These are phyloP conservation scores for Phialophora tarda DNA, from an alignment of 2,329 filamentous ascomycete genomes.

Conservation along the genomic window DNA sequence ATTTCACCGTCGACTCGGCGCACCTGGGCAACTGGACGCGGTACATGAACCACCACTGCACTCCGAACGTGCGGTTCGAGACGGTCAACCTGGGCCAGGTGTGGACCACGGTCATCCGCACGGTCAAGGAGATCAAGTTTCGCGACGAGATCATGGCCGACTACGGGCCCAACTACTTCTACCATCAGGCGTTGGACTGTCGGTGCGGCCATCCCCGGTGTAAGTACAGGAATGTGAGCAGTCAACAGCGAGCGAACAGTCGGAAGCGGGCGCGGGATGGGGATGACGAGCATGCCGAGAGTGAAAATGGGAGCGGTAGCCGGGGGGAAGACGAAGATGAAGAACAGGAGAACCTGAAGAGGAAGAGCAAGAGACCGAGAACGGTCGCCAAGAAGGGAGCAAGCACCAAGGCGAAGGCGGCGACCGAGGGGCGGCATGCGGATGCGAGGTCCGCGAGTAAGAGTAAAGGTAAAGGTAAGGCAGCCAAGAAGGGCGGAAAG, in stretches of 20 bases:
- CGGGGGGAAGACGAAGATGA: not conserved
- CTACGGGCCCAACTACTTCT: conserved; percentile 34
- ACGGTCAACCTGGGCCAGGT: conserved; percentile 21
- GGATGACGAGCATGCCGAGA: not conserved
- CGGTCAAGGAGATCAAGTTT: conserved; percentile 25
- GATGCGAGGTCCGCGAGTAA: not conserved
- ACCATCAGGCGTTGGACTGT: conserved; percentile 20
- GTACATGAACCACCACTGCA: conserved; percentile 37
- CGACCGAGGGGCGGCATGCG: not conserved
- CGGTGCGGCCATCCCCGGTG: conserved; percentile 26
- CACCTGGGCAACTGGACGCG: conserved; percentile 37
- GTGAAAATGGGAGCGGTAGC: not conserved
- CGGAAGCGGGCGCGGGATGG: not conserved
- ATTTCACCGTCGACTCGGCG: conserved; percentile 24
- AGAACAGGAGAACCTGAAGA: too few relatives aligned
- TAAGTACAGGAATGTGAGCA: conserved; percentile 5
- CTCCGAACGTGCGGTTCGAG: conserved; percentile 23
- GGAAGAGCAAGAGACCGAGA: not conserved
- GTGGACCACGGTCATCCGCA: conserved; percentile 12
- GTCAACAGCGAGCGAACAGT: not conserved
- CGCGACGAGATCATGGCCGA: conserved; percentile 34
- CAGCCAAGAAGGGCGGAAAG: not conserved
- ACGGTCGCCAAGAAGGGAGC: not conserved
- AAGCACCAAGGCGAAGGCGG: not conserved
- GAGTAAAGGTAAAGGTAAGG: not conserved